Conservation (phyloP, 2,329 filamentous ascomycete species). For the Bipolaris bicolor region DNA sequence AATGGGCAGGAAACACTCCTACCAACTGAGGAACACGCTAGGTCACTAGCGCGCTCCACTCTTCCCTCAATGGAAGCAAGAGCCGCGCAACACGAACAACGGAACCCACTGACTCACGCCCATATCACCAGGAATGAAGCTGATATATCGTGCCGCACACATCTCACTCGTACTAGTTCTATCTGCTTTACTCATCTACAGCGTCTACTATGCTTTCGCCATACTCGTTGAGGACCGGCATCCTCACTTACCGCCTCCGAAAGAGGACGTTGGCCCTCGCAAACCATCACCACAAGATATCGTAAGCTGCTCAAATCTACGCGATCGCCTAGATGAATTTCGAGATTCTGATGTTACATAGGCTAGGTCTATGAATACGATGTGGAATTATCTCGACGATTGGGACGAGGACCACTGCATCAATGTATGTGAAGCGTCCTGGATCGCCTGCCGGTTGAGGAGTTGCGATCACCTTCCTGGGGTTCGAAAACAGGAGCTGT, state of each 20-base stretch:
- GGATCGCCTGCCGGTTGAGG: conserved; percentile 21
- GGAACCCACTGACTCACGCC: background rate
- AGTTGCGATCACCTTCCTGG: conserved; percentile 17
- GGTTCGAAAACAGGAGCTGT: conserved; percentile 20
- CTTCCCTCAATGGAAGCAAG: background rate
- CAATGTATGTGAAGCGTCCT: conserved; percentile 24
- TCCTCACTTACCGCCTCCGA: background rate
- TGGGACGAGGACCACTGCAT: conserved; percentile 23
- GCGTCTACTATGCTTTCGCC: conserved; percentile 15
- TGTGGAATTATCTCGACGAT: conserved; percentile 24
- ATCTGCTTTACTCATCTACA: conserved; percentile 8
- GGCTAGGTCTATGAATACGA: conserved; percentile 25
- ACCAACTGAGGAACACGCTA: conserved; percentile 1
- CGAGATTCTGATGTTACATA: background rate
- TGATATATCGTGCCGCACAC: conserved; percentile 8
- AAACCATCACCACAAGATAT: conserved; percentile 19
- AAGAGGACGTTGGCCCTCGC: conserved; percentile 1
- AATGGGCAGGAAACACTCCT: background rate
- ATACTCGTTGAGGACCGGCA: conserved; percentile 3
- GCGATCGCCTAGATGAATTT: background rate
- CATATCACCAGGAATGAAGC: conserved; percentile 3
- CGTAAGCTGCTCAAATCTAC: background rate
- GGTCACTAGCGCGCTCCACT: conserved; percentile 10
- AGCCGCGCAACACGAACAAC: background rate
- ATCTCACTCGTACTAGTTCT: conserved; percentile 8